Conservation (phyloP, 306 rosid genomes). For the Castanea mollissima region DNA sequence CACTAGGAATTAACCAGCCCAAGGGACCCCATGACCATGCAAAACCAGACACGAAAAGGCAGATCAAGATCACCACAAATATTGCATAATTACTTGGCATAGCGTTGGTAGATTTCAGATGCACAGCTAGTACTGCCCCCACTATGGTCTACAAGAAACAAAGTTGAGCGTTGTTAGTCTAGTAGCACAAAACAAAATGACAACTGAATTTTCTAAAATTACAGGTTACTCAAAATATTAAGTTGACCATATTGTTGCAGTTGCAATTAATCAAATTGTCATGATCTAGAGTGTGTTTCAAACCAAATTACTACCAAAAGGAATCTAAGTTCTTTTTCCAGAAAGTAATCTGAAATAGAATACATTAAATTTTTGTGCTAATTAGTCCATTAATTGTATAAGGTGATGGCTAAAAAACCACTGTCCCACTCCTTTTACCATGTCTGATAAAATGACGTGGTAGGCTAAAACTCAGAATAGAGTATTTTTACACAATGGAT, state of each 20-base stretch:
- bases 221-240: background rate
- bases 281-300: too few species aligned
- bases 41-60: constrained; percentile 30
- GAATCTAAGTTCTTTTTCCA: too few species aligned
- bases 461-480: too few species aligned
- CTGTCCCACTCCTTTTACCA: too few species aligned
- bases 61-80: constrained; percentile 5
- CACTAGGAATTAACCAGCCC: constrained; percentile 37
- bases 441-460: too few species aligned
- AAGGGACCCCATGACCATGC: constrained; percentile 47
- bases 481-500: background rate
- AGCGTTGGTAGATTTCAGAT: constrained; percentile 8
- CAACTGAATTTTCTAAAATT: background rate
- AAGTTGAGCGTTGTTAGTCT: background rate
- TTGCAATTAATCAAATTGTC: too few species aligned
- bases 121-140: constrained; percentile 5
- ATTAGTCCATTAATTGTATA: too few species aligned
- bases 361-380: too few species aligned
- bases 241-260: too few species aligned
- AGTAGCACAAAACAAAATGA: background rate
- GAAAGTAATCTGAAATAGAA: too few species aligned
- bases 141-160: background rate
- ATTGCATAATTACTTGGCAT: constrained; percentile 1
- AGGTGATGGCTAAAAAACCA: too few species aligned
- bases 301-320: too few species aligned